Percentiles rank a stretch among this genome's conserved stretches.
These are phyloP conservation scores for Phalaenopsis hybrid DNA, from an alignment of 116 monocot species.

Conservation along the genomic window DNA sequence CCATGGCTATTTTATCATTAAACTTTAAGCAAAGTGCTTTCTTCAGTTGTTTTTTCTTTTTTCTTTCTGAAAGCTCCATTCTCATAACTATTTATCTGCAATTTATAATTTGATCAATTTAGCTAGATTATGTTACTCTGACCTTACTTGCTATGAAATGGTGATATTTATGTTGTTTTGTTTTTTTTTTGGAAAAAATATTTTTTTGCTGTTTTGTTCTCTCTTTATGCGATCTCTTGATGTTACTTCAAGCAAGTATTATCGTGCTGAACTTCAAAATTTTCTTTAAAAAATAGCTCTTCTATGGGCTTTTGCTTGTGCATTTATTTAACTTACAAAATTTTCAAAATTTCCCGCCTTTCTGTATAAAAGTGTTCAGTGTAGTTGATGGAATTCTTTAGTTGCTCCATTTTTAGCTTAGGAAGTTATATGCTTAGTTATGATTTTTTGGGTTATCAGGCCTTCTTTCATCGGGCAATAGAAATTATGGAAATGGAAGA, in stretches of 20 bases:
- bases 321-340: neutral
- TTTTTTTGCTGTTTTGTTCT: neutral
- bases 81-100: neutral
- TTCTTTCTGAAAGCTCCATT: neutral
- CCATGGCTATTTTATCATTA: neutral
- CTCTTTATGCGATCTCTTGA: neutral
- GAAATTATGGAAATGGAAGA: slow-evolving; percentile 16
- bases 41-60: neutral
- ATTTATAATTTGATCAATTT: neutral
- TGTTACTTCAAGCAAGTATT: neutral
- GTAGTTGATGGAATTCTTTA: neutral
- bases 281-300: neutral
- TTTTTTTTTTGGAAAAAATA: neutral
- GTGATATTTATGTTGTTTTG: neutral
- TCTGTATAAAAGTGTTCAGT: neutral
- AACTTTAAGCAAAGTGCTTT: neutral
- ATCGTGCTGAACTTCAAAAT: neutral
- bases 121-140: neutral
- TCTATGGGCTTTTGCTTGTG: neutral
- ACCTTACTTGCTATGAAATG: neutral
- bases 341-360: neutral
- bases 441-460: neutral
- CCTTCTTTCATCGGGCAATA: slow-evolving; percentile 13
- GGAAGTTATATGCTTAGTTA: slow-evolving; percentile 1
- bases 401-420: neutral